These are phyloP conservation scores for Lojkania enalia DNA, from an alignment of 2,329 filamentous ascomycete species.

Conservation along the genomic window DNA sequence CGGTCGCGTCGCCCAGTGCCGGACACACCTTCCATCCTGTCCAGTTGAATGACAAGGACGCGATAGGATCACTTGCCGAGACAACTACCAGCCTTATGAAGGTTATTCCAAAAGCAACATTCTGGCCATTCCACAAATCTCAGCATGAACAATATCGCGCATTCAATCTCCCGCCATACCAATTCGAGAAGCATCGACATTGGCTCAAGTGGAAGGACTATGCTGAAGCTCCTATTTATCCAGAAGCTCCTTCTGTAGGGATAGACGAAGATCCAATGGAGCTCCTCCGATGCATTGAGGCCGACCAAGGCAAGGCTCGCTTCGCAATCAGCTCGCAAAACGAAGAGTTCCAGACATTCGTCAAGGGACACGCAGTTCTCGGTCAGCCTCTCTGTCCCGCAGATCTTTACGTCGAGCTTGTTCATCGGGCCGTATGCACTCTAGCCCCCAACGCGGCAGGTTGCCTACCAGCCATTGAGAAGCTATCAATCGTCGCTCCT, in stretches of 20 bases:
- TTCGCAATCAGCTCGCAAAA: neutral
- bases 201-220: slow-evolving; percentile 6
- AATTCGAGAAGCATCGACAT: slow-evolving; percentile 10
- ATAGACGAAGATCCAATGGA: no score
- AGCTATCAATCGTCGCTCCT: neutral
- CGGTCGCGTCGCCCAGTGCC: slow-evolving; percentile 10
- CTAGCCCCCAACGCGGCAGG: no score
- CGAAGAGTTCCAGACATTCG: neutral
- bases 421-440: neutral
- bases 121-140: slow-evolving; percentile 43
- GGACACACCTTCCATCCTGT: slow-evolving; percentile 9
- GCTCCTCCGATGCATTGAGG: neutral
- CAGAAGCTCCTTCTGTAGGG: neutral
- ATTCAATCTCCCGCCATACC: slow-evolving; percentile 23
- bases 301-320: neutral
- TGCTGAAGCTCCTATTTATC: neutral
- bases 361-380: neutral
- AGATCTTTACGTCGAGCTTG: neutral
- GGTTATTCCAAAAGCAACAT: slow-evolving; percentile 31
- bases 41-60: neutral
- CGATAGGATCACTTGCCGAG: slow-evolving; percentile 18
- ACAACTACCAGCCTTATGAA: slow-evolving; percentile 44
- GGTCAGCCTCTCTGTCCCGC: neutral
- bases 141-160: slow-evolving; percentile 20
- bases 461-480: no score